phyloP scores from a whole-genome alignment of 2,329 filamentous ascomycete genomes.

The Arthrobotrys iridis region DNA sequence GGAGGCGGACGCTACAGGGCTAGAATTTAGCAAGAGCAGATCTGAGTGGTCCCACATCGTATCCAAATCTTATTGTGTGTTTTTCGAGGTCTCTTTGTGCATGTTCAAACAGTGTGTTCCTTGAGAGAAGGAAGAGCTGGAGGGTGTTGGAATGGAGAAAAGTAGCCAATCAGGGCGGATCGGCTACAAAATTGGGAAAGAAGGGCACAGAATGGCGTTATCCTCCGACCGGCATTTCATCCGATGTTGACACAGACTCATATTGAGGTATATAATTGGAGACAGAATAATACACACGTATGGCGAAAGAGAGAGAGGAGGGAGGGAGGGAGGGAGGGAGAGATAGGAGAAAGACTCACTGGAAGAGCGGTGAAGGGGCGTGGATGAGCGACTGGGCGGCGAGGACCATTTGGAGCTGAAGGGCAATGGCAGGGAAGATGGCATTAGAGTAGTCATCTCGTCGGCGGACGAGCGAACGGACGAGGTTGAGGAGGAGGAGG shows the following conservation, averaged over 20 bases:
- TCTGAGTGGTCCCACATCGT: conserved; percentile 46
- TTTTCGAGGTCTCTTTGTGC: no score
- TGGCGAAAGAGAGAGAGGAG: background rate
- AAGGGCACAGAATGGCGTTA: conserved; percentile 35
- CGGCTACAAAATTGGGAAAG: conserved; percentile 20
- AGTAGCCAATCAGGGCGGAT: conserved; percentile 22
- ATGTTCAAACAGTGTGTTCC: background rate
- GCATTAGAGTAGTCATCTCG: background rate
- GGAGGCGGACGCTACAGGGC: conserved; percentile 39
- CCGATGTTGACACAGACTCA: background rate
- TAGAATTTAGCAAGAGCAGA: conserved; percentile 41
- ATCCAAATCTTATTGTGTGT: no score
- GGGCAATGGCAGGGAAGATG: background rate
- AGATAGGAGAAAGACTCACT: conserved; percentile 12
- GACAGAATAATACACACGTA: background rate
- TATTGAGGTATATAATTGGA: conserved; percentile 4
- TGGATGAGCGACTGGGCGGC: conserved; percentile 35
- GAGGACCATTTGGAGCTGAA: conserved; percentile 34
- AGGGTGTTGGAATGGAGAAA: conserved; percentile 2
- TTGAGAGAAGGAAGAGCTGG: background rate
- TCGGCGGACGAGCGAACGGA: conserved; percentile 12
- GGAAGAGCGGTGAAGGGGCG: conserved; percentile 22
- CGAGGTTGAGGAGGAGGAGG: background rate
- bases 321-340: background rate
- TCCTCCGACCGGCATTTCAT: conserved; percentile 32